Evolutionary conservation across 2,329 filamentous ascomycete genomes (phyloP).

Genomic region (Colletotrichum scovillei): DNA sequence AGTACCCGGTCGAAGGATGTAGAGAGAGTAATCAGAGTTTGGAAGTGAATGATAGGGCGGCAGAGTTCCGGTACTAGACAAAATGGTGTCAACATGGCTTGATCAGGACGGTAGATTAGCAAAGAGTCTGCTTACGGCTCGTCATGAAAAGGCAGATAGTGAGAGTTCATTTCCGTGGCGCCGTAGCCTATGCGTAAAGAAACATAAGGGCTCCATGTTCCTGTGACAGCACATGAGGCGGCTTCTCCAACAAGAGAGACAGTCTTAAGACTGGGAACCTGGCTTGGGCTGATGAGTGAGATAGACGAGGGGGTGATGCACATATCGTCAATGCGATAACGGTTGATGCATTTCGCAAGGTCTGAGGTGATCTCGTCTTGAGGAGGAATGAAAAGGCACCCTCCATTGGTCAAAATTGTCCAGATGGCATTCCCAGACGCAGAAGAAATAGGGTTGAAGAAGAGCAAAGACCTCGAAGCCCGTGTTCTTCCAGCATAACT

Average conservation of each 20-base stretch:
- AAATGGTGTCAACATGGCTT: background rate
- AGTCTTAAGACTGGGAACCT: slow-evolving; percentile 1
- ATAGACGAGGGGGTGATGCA: slow-evolving; percentile 2
- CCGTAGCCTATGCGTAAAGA: slow-evolving; percentile 4
- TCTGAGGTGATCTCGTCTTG: slow-evolving; percentile 1
- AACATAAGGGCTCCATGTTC: background rate
- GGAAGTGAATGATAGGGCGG: background rate
- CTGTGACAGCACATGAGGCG: background rate
- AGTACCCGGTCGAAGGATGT: background rate
- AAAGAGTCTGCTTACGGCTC: background rate
- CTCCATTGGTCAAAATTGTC: background rate
- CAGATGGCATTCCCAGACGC: slow-evolving; percentile 7
- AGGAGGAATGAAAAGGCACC: slow-evolving; percentile 1
- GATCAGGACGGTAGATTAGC: background rate
- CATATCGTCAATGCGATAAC: background rate
- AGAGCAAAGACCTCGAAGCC: slow-evolving; percentile 5
- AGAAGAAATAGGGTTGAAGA: slow-evolving; percentile 12
- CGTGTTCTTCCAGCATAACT: slow-evolving; percentile 8
- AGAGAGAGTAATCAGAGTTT: background rate
- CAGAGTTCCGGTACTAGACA: slow-evolving; percentile 1
- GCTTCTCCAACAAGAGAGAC: slow-evolving; percentile 2
- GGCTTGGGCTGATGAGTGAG: slow-evolving; percentile 5
- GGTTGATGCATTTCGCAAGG: slow-evolving; percentile 12
- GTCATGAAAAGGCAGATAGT: background rate
- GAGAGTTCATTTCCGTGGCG: slow-evolving; percentile 11